A percentile compares a stretch with the other conserved stretches of the same genome.
Conservation (phyloP, 768 basidiomycete genomes). For the Termitomyces sp. region DNA sequence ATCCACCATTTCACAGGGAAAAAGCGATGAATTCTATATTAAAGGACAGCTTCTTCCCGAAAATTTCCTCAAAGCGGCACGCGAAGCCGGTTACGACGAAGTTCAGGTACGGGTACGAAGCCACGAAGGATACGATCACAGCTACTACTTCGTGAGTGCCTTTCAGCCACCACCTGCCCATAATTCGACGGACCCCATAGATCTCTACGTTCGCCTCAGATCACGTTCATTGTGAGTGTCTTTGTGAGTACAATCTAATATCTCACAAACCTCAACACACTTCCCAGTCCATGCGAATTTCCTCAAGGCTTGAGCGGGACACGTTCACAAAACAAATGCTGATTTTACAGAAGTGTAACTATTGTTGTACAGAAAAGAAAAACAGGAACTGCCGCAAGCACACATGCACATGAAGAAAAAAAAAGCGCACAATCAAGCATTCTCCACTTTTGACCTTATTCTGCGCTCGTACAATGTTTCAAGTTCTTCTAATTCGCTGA, state of each 20-base stretch:
- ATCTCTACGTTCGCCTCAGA: conserved; percentile 88
- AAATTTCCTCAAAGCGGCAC: conserved; percentile 76
- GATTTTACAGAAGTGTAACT: not conserved
- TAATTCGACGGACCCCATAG: conserved; percentile 27
- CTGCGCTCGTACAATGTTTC: conserved; percentile 55
- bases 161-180: not conserved
- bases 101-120: conserved; percentile 71
- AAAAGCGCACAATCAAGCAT: conserved; percentile 5
- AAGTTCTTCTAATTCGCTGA: conserved; percentile 53
- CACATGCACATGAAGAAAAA: conserved; percentile 4
- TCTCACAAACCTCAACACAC: conserved; percentile 6
- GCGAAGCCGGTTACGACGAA: conserved; percentile 66
- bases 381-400: conserved; percentile 2
- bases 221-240: conserved; percentile 76
- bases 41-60: conserved; percentile 88
- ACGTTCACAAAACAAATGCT: not conserved
- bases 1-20: conserved; percentile 46
- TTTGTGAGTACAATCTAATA: conserved; percentile 9
- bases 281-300: conserved; percentile 79
- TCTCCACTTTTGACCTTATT: conserved; percentile 23
- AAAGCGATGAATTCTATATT: conserved; percentile 76
- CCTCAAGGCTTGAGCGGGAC: conserved; percentile 56
- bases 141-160: conserved; percentile 72
- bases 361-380: not conserved
- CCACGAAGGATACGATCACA: conserved; percentile 85